Percentiles rank a stretch among this genome's conserved stretches.
phyloP scores from a whole-genome alignment of 345 rosid species.

The Citrus trifoliata region DNA sequence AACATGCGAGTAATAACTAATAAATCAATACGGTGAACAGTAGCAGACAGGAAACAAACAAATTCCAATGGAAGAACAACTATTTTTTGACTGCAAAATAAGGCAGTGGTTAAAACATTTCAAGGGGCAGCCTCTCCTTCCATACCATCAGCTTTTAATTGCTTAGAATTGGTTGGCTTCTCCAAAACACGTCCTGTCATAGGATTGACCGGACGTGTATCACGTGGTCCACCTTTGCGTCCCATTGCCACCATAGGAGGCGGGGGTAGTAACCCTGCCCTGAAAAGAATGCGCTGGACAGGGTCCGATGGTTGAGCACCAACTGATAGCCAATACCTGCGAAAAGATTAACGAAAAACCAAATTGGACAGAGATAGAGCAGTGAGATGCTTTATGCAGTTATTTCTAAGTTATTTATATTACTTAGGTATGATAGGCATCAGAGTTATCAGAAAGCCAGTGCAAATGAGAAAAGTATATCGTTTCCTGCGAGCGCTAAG shows the following conservation, averaged over 20 bases:
- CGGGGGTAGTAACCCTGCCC: constrained; percentile 87
- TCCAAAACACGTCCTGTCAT: constrained; percentile 15
- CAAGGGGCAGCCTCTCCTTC: not conserved
- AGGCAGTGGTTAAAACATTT: no score
- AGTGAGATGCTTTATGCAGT: not conserved
- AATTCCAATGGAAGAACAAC: not conserved
- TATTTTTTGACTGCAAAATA: not conserved
- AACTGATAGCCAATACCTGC: constrained; percentile 93
- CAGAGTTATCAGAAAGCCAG: not conserved
- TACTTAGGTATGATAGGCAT: not conserved
- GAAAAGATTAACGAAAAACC: not conserved
- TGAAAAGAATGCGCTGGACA: constrained; percentile 32
- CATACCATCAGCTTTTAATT: not conserved
- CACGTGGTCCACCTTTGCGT: constrained; percentile 67
- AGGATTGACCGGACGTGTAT: constrained; percentile 37
- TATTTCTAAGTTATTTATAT: not conserved
- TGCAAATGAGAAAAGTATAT: not conserved
- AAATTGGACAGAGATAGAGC: not conserved
- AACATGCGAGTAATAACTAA: not conserved
- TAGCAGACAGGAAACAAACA: not conserved
- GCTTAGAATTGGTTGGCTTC: not conserved
- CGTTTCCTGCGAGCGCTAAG: not conserved
- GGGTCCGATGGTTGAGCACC: constrained; percentile 71
- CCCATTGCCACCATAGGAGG: constrained; percentile 88
- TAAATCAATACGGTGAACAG: not conserved